Evolutionary conservation across 768 basidiomycete genomes (phyloP), one percentile per base, ranked within the genome.

Genomic region (Kwoniella sp.): DNA sequence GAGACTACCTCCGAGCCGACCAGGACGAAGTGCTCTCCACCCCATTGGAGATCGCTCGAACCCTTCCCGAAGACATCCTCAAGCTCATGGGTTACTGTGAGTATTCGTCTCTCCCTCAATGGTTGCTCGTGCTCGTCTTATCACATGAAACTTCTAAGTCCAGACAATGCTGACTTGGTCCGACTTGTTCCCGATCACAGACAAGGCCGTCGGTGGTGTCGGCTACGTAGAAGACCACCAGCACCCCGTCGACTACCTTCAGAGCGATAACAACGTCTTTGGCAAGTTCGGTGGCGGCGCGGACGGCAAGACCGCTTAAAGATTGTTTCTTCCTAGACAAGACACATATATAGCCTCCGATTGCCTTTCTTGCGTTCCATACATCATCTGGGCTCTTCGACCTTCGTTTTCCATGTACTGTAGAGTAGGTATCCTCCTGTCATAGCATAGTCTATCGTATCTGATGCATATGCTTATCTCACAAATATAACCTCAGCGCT

Each of bases 191-290:
- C 26, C 33, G 10, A 22, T 36, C 24, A 19, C 46, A 64, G 63
- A 64, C 58, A 64, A 64, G 33, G 58, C 57, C 22, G 57, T 64
- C 21, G 56, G 57, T 17, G 57, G 63, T 40, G 63, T 59, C 6
- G 63, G 63, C 27, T 64, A 58, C 46, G 63, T 64, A 1, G 57
- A 58, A 27, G 57, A 64, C 24, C 63, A 64, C 25, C 63, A 64
- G 33, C 33, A 53, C 46, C 52, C 56, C 17, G 27, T 36, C 13
- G 63, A 64, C 12, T 54, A 59, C 36, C 21, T 64, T 13, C 33
- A 55, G 9, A 12, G 10, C n/a, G 44, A 59, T 6, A 19, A 9
- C 10, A 25, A 40, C 24, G 57, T 24, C 25, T 33, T 64, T 10
- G 63, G 56, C 22, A 52, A 40, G 46, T 47, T 55, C 33, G 54